Base-by-base conservation (phyloP, 2,329 filamentous ascomycete genomes). In the Botrytis porri region DNA sequence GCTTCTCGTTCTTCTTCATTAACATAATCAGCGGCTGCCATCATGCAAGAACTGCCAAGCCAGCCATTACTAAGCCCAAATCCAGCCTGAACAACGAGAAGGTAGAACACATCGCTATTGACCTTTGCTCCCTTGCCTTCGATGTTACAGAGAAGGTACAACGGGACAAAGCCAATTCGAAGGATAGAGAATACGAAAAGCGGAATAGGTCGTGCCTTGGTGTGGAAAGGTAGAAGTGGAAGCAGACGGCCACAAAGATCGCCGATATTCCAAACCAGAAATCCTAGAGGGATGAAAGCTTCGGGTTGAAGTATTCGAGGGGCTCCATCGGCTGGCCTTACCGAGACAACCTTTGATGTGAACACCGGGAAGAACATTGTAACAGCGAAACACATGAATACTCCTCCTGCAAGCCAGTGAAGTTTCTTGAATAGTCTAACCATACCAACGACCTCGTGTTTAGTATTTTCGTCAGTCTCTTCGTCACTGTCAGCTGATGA, bases 321-420 rank as follows among this genome's bases (percentile, higher is more conserved):
- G 20, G 87, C 85, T 12, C 80, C 75, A 43, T 81, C 77, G n/a
- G 78, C 73, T 9, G 75, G 82, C 75, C 77, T 80, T 74, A 87
- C 83, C 3, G 86, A 88, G 35, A 85, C 76, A 70, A 92, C 91
- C 82, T 91, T 89, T 73, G 87, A 84, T 0, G 96, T 98, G 82
- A 97, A 97, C 74, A 98, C 93, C 0, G 96, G 96, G 84, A 95
- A 98, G 81, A 96, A 90, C 95, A 99, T 98, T 67, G 95, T 95
- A 71, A 95, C 84, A 60, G 87, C 83, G 79, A 98, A 98, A 80
- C 91, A 94, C 76, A 95, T 81, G 78, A 93, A 94, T 22, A 98
- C 89, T 12, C 93, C 89, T n/a, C 86, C 84, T 0, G 93, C 89
- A 22, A 94, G 86, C 88, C 92, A 97, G 79, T 88, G 89, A 62